Conservation (phyloP, 768 basidiomycete genomes). For the Pulveroboletus ravenelii region DNA sequence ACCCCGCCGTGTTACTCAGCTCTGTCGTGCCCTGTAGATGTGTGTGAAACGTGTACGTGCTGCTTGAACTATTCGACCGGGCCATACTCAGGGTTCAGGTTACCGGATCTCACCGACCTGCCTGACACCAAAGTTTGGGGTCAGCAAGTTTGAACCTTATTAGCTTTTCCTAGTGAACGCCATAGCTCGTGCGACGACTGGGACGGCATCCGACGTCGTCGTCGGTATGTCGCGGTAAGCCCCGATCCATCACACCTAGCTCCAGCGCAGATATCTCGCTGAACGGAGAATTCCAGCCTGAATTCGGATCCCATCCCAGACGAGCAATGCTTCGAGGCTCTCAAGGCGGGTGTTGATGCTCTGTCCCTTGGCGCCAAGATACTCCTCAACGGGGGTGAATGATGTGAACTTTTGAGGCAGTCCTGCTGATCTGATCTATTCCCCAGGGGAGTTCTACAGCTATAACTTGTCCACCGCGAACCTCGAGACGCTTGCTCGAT, state of each 20-base stretch:
- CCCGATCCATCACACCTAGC: not conserved
- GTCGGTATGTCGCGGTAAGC: slow-evolving; percentile 38
- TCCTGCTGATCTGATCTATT: not conserved
- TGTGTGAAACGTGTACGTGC: not conserved
- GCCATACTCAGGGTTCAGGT: too few relatives aligned
- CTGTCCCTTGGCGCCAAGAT: slow-evolving; percentile 43
- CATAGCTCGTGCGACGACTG: slow-evolving; percentile 31
- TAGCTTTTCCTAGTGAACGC: not conserved
- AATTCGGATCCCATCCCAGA: slow-evolving; percentile 44
- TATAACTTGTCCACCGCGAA: slow-evolving; percentile 37
- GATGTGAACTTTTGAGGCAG: not conserved
- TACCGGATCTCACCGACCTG: too few relatives aligned
- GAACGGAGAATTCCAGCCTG: slow-evolving; percentile 24
- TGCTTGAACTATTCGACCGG: not conserved
- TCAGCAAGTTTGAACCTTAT: not conserved
- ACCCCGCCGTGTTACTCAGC: not conserved
- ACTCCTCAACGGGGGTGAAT: slow-evolving; percentile 46
- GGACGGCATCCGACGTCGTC: slow-evolving; percentile 32
- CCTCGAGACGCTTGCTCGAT: slow-evolving; percentile 45
- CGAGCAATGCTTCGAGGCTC: slow-evolving; percentile 56
- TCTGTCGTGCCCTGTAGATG: not conserved
- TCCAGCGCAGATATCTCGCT: too few relatives aligned
- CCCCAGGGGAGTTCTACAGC: slow-evolving; percentile 54
- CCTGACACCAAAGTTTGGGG: too few relatives aligned
- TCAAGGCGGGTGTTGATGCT: slow-evolving; percentile 47